Conservation (phyloP, 306 rosid species). For the Ormosia semicastrata region DNA sequence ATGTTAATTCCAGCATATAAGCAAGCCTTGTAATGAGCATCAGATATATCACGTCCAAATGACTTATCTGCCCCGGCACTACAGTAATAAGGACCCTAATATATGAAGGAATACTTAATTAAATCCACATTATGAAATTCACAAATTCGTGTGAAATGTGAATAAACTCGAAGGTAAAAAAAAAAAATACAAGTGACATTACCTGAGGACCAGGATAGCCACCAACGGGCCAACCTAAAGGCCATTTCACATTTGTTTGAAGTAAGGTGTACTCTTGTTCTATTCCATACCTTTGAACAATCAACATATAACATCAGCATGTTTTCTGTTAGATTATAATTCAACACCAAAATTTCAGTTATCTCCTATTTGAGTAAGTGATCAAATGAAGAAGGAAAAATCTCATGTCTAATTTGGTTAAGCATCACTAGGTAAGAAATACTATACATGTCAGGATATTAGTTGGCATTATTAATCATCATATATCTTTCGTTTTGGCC, state of each 20-base stretch:
- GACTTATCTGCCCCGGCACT: slow-evolving; percentile 96
- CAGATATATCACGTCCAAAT: slow-evolving; percentile 97
- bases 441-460: not conserved
- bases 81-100: slow-evolving; percentile 96
- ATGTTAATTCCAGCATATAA: slow-evolving; percentile 94
- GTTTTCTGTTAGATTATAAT: slow-evolving; percentile 18
- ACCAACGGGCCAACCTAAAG: slow-evolving; percentile 97
- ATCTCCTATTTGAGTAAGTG: slow-evolving; percentile 1
- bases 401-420: not conserved
- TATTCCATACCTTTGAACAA: slow-evolving; percentile 80
- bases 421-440: not conserved
- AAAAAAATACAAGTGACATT: not conserved
- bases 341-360: slow-evolving; percentile 21
- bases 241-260: slow-evolving; percentile 90
- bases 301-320: slow-evolving; percentile 36
- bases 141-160: not conserved
- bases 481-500: not conserved
- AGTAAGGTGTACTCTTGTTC: slow-evolving; percentile 99
- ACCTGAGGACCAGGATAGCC: slow-evolving; percentile 99
- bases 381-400: slow-evolving; percentile 3
- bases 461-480: not conserved
- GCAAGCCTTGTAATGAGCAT: slow-evolving; percentile 99
- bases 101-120: slow-evolving; percentile 4
- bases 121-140: not conserved
- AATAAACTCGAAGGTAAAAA: not conserved